Base-by-base conservation (phyloP, 2,329 filamentous ascomycete genomes). In the Ophiobolus disseminans region DNA sequence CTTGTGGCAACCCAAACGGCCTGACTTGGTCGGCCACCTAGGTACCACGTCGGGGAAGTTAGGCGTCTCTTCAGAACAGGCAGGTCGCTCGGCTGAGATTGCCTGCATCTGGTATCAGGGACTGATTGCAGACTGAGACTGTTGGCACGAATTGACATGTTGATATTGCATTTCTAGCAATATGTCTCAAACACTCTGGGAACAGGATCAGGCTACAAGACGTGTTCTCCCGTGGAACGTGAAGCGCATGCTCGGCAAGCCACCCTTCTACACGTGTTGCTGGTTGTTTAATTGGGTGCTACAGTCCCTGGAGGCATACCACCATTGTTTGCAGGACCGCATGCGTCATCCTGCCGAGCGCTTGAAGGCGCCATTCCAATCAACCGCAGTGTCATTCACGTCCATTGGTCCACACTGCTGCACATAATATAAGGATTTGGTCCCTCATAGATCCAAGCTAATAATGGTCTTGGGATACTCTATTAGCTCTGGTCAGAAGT, bases 241-340 rank as follows among this genome's bases (percentile, higher is more conserved):
- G 30, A 9, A 28, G 32, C 41, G 41, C 28, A 20, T 38, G 30
- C 35, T 40, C 16, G 22, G 48, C 58, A 49, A 60, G 45, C 49
- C 51, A 55, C 41, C 36, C 16, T 7, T 26, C 40, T 51, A 56
- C 58, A 59, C 56, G 56, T 59, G 51, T 44, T 44, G 53, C 52
- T 35, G 23, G 38, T 3, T 20, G 14, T 19, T 30, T 16, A n/a
- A 14, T 36, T 35, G 34, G 23, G 32, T n/a, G n/a, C 13, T 3
- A 4, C n/a, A 16, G 8, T 14, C 4, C 40, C 9, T 43, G 21
- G 42, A 32, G 26, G 34, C 28, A 40, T 34, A 28, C 21, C 26
- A 32, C 17, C n/a, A 31, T 31, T 10, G n/a, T 13, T 21, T 41
- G 39, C 9, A 20, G 17, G 25, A 41, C 26, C 10, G 10, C 3